Conservation (phyloP, 495 filamentous ascomycete species). For the Hyaloscypha hepaticicola region DNA sequence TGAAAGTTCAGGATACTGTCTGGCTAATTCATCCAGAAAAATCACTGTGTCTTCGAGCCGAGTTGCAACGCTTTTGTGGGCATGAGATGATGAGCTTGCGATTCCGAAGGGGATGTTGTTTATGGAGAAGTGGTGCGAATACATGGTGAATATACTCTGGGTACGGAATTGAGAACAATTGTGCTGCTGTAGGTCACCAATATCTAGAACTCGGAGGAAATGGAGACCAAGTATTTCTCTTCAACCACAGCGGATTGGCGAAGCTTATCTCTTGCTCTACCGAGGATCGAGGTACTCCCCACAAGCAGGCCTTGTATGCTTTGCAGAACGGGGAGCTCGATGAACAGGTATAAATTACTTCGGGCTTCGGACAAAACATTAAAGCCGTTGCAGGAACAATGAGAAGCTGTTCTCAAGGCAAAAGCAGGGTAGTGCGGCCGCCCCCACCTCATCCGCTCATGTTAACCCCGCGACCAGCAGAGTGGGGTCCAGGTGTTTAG, state of each 20-base stretch:
- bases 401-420: no score
- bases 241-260: no score
- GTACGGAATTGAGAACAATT: no score
- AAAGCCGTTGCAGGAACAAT: background rate
- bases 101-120: conserved; percentile 95
- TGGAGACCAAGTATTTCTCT: no score
- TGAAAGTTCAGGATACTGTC: background rate
- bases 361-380: background rate
- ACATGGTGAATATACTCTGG: conserved; percentile 7
- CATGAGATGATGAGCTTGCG: conserved; percentile 50
- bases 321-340: background rate
- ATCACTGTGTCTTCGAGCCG: conserved; percentile 66
- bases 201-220: no score
- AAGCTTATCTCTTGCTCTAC: background rate
- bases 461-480: no score
- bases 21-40: conserved; percentile 63
- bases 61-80: conserved; percentile 64
- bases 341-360: background rate
- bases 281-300: background rate
- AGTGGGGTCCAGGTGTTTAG: background rate
- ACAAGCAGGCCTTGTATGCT: background rate
- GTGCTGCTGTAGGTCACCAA: no score
- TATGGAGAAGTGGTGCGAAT: conserved; percentile 66
- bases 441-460: background rate
- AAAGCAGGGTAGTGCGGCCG: background rate